Evolutionary conservation across 1,284 basidiomycete species (phyloP).

Genomic region (Heliocybe sulcata): DNA sequence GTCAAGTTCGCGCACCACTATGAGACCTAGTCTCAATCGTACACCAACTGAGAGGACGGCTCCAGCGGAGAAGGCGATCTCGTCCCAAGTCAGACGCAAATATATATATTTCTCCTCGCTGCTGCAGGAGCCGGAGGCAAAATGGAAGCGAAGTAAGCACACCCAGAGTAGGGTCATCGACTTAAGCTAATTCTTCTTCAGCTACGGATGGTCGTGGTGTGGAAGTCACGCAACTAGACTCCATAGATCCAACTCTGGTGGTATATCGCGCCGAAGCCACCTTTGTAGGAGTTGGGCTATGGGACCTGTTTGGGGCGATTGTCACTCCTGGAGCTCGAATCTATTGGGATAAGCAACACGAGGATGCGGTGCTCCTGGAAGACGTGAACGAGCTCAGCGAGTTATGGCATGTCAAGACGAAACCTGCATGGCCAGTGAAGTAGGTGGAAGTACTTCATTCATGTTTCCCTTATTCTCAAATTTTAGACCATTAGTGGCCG

Average conservation of each 20-base stretch:
- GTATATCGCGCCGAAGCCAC: constrained; percentile 97
- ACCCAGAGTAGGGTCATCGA: constrained; percentile 6
- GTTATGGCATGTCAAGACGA: constrained; percentile 86
- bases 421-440: constrained; percentile 89
- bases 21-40: constrained; percentile 26
- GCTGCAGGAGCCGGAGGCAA: constrained; percentile 96
- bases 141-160: constrained; percentile 84
- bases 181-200: constrained; percentile 17
- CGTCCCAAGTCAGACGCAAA: constrained; percentile 82
- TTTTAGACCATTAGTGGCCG: constrained; percentile 54
- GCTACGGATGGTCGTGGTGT: constrained; percentile 86
- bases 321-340: constrained; percentile 76
- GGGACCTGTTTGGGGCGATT: constrained; percentile 93
- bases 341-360: constrained; percentile 89
- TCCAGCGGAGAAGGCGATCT: constrained; percentile 70
- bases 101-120: constrained; percentile 99
- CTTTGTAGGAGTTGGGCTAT: constrained; percentile 93
- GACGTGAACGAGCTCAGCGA: constrained; percentile 91
- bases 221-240: constrained; percentile 92
- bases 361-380: constrained; percentile 80
- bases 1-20: constrained; percentile 21
- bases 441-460: constrained; percentile 32
- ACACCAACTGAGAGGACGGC: constrained; percentile 45
- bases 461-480: constrained; percentile 4
- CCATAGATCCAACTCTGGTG: constrained; percentile 94